These are phyloP conservation scores for Ascodesmis nigricans DNA, from an alignment of 495 filamentous ascomycete genomes.

Conservation along the genomic window DNA sequence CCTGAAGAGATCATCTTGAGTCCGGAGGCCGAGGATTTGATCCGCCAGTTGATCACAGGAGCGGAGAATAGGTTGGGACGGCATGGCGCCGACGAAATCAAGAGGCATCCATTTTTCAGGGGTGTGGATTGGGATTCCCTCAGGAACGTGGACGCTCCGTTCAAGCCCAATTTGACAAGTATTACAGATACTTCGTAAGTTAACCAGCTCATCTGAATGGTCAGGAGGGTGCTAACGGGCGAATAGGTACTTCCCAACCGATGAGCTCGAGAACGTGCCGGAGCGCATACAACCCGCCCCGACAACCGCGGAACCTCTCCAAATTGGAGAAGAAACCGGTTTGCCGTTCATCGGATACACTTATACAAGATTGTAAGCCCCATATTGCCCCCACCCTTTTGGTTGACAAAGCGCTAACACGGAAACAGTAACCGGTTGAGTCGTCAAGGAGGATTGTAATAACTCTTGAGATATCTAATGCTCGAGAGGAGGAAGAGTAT, in stretches of 20 bases:
- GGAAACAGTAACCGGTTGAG: constrained; percentile 4
- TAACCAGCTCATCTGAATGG: constrained; percentile 3
- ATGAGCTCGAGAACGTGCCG: constrained; percentile 52
- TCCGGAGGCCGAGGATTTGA: constrained; percentile 67
- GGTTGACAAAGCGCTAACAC: neutral
- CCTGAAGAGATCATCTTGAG: constrained; percentile 79
- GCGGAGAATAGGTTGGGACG: constrained; percentile 73
- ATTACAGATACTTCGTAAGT: constrained; percentile 61
- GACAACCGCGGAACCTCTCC: constrained; percentile 20
- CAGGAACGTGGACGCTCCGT: constrained; percentile 78
- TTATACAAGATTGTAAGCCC: constrained; percentile 98
- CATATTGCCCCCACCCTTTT: constrained; percentile 21
- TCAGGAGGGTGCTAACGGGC: neutral
- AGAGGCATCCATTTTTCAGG: constrained; percentile 82
- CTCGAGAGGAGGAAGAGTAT: too few species aligned
- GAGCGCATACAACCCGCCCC: constrained; percentile 19
- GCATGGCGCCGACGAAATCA: constrained; percentile 69
- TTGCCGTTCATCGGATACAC: constrained; percentile 96
- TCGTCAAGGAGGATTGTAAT: constrained; percentile 5
- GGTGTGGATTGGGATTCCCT: constrained; percentile 85
- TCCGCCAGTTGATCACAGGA: constrained; percentile 80
- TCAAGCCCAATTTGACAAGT: constrained; percentile 76
- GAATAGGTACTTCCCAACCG: constrained; percentile 74
- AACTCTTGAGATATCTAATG: too few species aligned
- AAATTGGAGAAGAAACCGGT: constrained; percentile 55